A percentile compares a stretch with the other conserved stretches of the same genome.
Evolutionary conservation across 1,139 yeast species (phyloP).

Genomic region (Hyphopichia burtonii): DNA sequence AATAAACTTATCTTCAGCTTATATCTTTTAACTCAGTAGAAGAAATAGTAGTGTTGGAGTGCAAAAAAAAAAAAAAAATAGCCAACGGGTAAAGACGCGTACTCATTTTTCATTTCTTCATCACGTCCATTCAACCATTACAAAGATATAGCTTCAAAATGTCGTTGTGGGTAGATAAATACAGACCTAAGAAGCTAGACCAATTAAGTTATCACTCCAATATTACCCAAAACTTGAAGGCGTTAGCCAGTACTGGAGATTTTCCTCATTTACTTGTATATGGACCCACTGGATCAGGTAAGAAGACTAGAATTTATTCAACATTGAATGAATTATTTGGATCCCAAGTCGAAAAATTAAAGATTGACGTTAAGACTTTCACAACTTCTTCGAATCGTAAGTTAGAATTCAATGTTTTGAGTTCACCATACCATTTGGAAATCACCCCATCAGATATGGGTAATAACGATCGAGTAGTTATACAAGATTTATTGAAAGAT

Average conservation of each 20-base stretch:
- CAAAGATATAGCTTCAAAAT: conserved; percentile 28
- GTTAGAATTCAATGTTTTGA: conserved; percentile 85
- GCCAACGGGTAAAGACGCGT: too few species aligned
- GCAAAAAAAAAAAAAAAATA: too few species aligned
- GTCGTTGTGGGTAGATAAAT: conserved; percentile 97
- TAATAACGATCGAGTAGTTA: conserved; percentile 88
- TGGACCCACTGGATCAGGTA: conserved; percentile 98
- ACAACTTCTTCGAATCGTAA: conserved; percentile 70
- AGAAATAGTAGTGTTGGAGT: too few species aligned
- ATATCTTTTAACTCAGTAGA: too few species aligned
- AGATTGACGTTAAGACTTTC: conserved; percentile 86
- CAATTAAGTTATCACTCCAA: conserved; percentile 65
- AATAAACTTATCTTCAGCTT: too few species aligned
- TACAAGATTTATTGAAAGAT: conserved; percentile 89
- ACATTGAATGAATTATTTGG: conserved; percentile 82
- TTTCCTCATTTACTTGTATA: conserved; percentile 90
- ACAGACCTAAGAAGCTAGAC: conserved; percentile 72
- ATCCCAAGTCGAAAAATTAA: conserved; percentile 72
- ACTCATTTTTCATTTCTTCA: too few species aligned
- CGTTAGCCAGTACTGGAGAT: conserved; percentile 75
- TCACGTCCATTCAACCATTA: too few species aligned
- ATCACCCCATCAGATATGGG: conserved; percentile 98
- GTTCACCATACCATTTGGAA: conserved; percentile 88
- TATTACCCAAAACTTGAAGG: conserved; percentile 61
- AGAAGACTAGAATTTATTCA: conserved; percentile 88